Percentiles rank a stretch among this genome's conserved stretches.
Conservation (phyloP, 2,329 filamentous ascomycete genomes). For the Arthrobotrys musiformis region DNA sequence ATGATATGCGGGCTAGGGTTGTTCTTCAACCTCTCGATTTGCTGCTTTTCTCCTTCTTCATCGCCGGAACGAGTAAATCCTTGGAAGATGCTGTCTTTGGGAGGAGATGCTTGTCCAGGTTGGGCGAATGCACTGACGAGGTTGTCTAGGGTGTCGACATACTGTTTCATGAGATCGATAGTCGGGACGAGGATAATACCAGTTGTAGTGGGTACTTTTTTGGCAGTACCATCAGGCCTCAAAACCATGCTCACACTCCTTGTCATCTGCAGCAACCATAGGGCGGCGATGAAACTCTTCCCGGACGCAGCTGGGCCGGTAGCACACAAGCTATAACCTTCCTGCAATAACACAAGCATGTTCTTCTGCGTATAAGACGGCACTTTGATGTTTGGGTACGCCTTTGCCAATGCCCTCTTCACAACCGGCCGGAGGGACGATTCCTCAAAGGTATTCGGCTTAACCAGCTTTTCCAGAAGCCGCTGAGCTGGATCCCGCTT, state of each 20-base stretch:
- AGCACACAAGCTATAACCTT: conserved; percentile 56
- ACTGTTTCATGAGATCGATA: conserved; percentile 56
- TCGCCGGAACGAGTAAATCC: conserved; percentile 43
- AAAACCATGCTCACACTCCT: conserved; percentile 28
- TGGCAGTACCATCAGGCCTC: conserved; percentile 8
- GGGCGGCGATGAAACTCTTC: conserved; percentile 58
- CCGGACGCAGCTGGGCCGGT: conserved; percentile 57
- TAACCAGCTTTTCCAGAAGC: conserved; percentile 27
- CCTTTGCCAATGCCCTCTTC: conserved; percentile 54
- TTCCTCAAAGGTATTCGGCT: conserved; percentile 41
- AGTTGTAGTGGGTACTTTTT: conserved; percentile 56
- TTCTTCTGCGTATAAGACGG: conserved; percentile 57
- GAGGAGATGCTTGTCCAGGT: conserved; percentile 18
- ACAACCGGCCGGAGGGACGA: conserved; percentile 57
- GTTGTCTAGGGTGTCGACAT: conserved; percentile 10
- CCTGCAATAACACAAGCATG: conserved; percentile 55
- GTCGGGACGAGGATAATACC: conserved; percentile 58
- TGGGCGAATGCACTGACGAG: conserved; percentile 25
- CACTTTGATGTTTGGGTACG: conserved; percentile 56
- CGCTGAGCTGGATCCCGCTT: conserved; percentile 29
- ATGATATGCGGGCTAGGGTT: conserved; percentile 59
- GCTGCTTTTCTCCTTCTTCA: conserved; percentile 34
- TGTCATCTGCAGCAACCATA: conserved; percentile 57
- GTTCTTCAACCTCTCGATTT: conserved; percentile 50
- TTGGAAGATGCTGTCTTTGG: conserved; percentile 51